Evolutionary conservation across 768 basidiomycete species (phyloP), one percentile per base, ranked within the genome.

Genomic region (Epithele typhae): DNA sequence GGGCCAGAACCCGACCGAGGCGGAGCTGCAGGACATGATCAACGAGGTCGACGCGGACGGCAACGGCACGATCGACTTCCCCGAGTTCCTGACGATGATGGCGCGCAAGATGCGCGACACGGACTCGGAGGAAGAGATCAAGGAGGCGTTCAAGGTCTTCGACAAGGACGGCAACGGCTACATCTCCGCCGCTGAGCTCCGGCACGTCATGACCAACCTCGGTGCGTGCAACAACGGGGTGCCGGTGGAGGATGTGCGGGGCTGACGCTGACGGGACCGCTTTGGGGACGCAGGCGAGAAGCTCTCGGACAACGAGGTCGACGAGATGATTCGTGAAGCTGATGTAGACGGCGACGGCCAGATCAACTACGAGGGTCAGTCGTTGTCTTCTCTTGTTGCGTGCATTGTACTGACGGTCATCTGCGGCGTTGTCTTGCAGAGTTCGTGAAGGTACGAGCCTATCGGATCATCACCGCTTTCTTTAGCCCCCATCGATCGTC

Each of bases 321-420:
- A 91, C 51, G 92, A 94, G 74, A 94, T 96, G 92, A 96, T 96
- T 64, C 83, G 92, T 45, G 93, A 96, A 70, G 93, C 92, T 46
- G 92, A 96, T 63, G 77, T 91, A 41, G 91, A 96, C 61, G 92
- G 93, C 42, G 90, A 92, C 64, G 91, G 91, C n/a, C 88, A 91
- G 69, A 88, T 90, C 69, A 86, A 89, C 68, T 92, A 88, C 62
- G 82, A 87, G 2, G 86, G 86, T 84, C 49, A 46, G 77, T 60
- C 22, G 22, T 30, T 3, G 55, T 7, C 18, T 17, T 25, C 3
- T 14, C 36, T 55, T 18, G 52, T 23, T 30, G 25, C 25, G 30
- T 38, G 30, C 36, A 49, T 23, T 21, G 51, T 36, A n/a, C 12
- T 36, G 15, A 19, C 35, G 7, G 35, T 8, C n/a, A 8, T 36